Evolutionary conservation across 176 grass and related monocot species (phyloP), one percentile per base, ranked within the genome.

Genomic region (Lolium rigidum): DNA sequence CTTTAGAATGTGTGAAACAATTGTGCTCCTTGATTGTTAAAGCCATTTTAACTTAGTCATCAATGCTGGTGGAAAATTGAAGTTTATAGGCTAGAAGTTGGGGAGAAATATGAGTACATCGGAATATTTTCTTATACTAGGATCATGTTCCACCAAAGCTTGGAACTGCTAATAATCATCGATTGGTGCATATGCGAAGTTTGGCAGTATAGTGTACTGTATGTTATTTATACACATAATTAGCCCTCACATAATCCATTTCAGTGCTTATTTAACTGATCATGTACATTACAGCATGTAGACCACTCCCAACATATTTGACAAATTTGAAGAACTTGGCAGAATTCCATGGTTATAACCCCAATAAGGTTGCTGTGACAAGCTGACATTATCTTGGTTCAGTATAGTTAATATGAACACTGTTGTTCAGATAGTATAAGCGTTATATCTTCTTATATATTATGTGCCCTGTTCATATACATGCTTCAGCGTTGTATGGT

Each of bases 201-300:
- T 59, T 83, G 38, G 41, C 47, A 64, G 41, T 47, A 64, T 80
- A 49, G 15, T 50, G 59, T 46, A 65, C 26, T 49, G 35, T 58
- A 10, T 83, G 82, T 31, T 74, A 74, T 83, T 83, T 16, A 39
- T 83, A 37, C 2, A n/a, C 41, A 75, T 48, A 20, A 83, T 35
- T 59, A 60, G 5, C 21, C 70, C 70, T 74, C 16, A 22, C 21
- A 74, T 37, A 21, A 59, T 43, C 14, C 67, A 83, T 41, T 56
- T 17, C 25, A 60, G 25, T 83, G 81, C 17, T 73, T 60, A 70
- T 79, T 15, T 67, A 44, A 47, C 31, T 67, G 43, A n/a, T 58
- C 61, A 67, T 17, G 7, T 81, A n/a, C 37, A 20, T 20, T 50
- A 48, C 24, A 49, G 67, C 14, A 67, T 81, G 16, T 52, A 38